Base-by-base conservation (phyloP, 1,284 basidiomycete species). In the Leccinum angustisporum region DNA sequence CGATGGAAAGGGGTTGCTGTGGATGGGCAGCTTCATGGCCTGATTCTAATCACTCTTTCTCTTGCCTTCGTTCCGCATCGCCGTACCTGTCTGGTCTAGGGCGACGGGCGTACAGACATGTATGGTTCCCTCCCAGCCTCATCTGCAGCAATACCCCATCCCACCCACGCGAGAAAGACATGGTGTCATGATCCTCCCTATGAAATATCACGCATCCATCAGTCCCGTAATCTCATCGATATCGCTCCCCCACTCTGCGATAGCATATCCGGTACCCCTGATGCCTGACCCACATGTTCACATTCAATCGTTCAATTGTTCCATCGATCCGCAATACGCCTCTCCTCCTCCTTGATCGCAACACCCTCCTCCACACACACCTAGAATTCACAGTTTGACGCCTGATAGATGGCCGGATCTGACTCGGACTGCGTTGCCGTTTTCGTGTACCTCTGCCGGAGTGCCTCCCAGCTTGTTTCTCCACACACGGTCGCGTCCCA, bases 1-100 rank as follows among this genome's bases (percentile, higher is more conserved):
- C 58, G n/a, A 54, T 61, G 51, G 60, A 69, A 71, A 72, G 60
- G 60, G 69, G 59, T 59, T 63, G 50, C 59, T 71, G 70, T 71
- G 60, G 43, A 46, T 1, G 50, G 34, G 46, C 21, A 61, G 59
- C 57, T 63, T 53, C 62, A 69, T 68, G 50, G 63, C 60, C 65
- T 46, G 11, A 46, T 46, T 46, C 43, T 46, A 46, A 21, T 46
- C 43, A 21, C 56, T 61, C 62, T 54, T 65, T 65, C 60, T 62
- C n/a, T 40, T 14, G 56, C 31, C 48, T 46, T 40, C 51, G n/a
- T 57, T 33, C 52, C 13, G 38, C 34, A 56, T 50, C 46, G 34
- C 60, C 57, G 27, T 1, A 52, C 27, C 51, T 31, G 25, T 52
- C 30, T 30, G 69, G 69, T 58, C 33, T 56, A 70, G 68, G 69